Evolutionary conservation across 139 green algal species (phyloP), one percentile per base, ranked within the genome.

Genomic region (Ostreobium quekettii): DNA sequence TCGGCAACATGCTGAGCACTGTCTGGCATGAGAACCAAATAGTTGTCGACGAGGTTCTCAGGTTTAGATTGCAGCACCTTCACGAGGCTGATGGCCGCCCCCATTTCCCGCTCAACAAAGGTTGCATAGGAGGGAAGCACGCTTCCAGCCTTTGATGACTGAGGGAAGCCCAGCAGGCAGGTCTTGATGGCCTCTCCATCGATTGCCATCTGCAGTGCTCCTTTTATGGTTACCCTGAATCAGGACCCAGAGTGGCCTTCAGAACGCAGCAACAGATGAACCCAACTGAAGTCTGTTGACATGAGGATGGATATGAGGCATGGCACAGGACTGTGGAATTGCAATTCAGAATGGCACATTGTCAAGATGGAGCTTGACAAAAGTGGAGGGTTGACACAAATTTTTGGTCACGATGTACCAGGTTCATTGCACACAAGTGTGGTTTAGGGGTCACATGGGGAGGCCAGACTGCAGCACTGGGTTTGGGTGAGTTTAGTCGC

Each of bases 61-160:
- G 82, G 75, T 38, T 80, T 80, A 22, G 64, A 64, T 68, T 85
- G 74, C 29, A 78, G 66, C 4, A 71, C 64, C 48, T 62, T 61
- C 24, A 85, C 71, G 31, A 77, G 71, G 56, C 74, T 77, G 39
- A 77, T 74, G 7, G 76, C 48, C 1, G 33, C 36, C 0, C 75
- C 78, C 80, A 88, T 85, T 74, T 88, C 82, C 0, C 79, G 66
- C 63, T 88, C 77, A 36, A 88, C 73, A 60, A 82, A 84, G 26
- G 68, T 36, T 4, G 59, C 49, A 71, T 83, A 88, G n/a, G 56
- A 36, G 4, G 66, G 56, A 26, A 64, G 62, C 31, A 62, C 48
- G 24, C 26, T 24, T 36, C 32, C n/a, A n/a, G 58, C 33, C 15
- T 24, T 47, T 6, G 61, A 63, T 35, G 67, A 33, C 31, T 47